These are phyloP conservation scores for Candida jianshihensis DNA, from an alignment of 805 yeast species.

Conservation along the genomic window DNA sequence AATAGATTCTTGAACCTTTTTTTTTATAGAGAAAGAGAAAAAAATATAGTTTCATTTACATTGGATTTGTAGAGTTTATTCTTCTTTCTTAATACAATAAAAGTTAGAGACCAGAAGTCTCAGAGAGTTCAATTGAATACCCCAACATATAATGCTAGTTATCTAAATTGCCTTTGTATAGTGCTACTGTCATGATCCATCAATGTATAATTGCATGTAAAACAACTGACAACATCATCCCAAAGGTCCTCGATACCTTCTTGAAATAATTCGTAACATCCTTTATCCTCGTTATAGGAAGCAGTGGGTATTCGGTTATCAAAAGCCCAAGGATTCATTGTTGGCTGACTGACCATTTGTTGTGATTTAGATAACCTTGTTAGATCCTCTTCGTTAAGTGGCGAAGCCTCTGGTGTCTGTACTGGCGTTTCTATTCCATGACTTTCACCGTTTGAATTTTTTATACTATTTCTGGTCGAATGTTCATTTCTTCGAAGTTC, in stretches of 20 bases:
- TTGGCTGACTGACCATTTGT: background rate
- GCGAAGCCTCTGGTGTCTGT: conserved; percentile 6
- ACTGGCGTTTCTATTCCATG: too few relatives aligned
- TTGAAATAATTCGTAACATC: conserved; percentile 5
- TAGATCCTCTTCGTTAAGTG: conserved; percentile 8
- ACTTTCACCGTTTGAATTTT: background rate
- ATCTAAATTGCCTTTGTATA: too few relatives aligned
- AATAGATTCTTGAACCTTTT: too few relatives aligned
- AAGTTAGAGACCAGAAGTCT: too few relatives aligned
- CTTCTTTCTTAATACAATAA: too few relatives aligned
- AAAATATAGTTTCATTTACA: background rate
- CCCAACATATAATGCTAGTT: too few relatives aligned
- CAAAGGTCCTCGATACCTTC: conserved; percentile 4
- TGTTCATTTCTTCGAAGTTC: background rate
- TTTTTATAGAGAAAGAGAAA: background rate
- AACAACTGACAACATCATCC: conserved; percentile 2
- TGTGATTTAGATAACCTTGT: background rate
- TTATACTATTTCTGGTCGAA: background rate
- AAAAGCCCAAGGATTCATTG: background rate
- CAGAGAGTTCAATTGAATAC: too few relatives aligned
- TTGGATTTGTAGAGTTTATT: too few relatives aligned
- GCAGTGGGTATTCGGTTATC: background rate
- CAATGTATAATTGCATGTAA: conserved; percentile 1
- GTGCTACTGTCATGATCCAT: background rate
- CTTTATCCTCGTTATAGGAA: conserved; percentile 3